A percentile compares a stretch with the other conserved stretches of the same genome.
These are phyloP conservation scores for Tripterygium wilfordii DNA, from an alignment of 177 flowering plant genomes.

Conservation along the genomic window DNA sequence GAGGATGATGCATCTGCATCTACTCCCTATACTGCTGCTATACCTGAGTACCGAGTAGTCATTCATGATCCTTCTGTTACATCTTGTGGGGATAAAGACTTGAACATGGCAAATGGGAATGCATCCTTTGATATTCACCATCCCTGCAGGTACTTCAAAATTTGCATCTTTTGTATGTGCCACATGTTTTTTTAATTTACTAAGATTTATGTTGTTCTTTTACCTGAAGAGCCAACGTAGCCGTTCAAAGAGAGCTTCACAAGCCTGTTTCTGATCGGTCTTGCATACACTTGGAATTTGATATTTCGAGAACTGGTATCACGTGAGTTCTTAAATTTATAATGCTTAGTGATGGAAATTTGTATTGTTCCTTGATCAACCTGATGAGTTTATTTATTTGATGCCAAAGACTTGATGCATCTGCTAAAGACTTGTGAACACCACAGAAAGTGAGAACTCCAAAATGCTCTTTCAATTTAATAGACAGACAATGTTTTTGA, in stretches of 20 bases:
- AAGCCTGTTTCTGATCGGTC: conserved; percentile 79
- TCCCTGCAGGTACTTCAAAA: conserved; percentile 68
- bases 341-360: too few relatives aligned
- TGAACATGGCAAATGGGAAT: conserved; percentile 48
- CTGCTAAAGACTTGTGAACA: too few relatives aligned
- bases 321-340: conserved; percentile 61
- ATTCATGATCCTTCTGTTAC: conserved; percentile 39
- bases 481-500: too few relatives aligned
- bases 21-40: conserved; percentile 79
- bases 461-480: too few relatives aligned
- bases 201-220: conserved; percentile 3
- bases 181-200: not conserved
- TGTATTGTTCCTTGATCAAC: too few relatives aligned
- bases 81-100: conserved; percentile 24
- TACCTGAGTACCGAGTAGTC: conserved; percentile 70
- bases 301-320: conserved; percentile 65
- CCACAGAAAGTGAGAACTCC: too few relatives aligned
- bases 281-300: conserved; percentile 85
- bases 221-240: conserved; percentile 60
- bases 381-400: too few relatives aligned
- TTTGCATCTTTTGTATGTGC: conserved; percentile 1
- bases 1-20: conserved; percentile 58
- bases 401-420: too few relatives aligned
- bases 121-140: conserved; percentile 67
- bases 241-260: conserved; percentile 79